Evolutionary conservation across 164 flowering plant genomes (phyloP), one percentile per base, ranked within the genome.

Genomic region (Magnolia kwangsiensis): DNA sequence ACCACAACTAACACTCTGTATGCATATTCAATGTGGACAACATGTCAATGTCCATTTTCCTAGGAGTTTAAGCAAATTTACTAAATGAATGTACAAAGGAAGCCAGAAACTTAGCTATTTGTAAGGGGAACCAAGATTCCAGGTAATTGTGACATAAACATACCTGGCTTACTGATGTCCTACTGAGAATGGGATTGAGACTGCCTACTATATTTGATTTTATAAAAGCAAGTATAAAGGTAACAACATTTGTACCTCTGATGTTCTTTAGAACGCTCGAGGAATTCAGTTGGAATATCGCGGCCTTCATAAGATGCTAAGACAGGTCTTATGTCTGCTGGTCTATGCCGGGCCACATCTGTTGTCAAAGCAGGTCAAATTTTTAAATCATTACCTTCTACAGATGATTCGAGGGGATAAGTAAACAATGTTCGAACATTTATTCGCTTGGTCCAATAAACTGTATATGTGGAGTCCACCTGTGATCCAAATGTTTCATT

Each of bases 261-360:
- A 79, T 89, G 86, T 71, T 92, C 98, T 82, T 87, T 86, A 0
- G 94, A 87, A 18, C 99, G 92, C 76, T 92, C 89, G 37, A 92
- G 83, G 77, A 96, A 96, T 81, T 96, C 98, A 61, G 87, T 84
- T 18, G 93, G 88, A 74, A 94, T 86, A 75, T 94, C 97, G 50
- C 51, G 82, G 71, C 94, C 96, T 79, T 89, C 83, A 74, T 94
- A 96, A 67, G 99, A 92, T 72, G 85, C 85, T 69, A 96, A 80
- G 9, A 92, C 98, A 58, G 88, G 81, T 83, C 99, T 88, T 72
- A 96, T 90, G 84, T 96, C 99, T 74, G 90, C 79, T 72, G 98
- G 98, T 82, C 90, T 86, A 72, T 79, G 77, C 31, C 86, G 87
- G n/a, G 93, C 97, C 72, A 96, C 92, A 89, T 87, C 99, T 93